Base-by-base conservation (phyloP, 805 yeast genomes). In the Wickerhamomyces canadensis region DNA sequence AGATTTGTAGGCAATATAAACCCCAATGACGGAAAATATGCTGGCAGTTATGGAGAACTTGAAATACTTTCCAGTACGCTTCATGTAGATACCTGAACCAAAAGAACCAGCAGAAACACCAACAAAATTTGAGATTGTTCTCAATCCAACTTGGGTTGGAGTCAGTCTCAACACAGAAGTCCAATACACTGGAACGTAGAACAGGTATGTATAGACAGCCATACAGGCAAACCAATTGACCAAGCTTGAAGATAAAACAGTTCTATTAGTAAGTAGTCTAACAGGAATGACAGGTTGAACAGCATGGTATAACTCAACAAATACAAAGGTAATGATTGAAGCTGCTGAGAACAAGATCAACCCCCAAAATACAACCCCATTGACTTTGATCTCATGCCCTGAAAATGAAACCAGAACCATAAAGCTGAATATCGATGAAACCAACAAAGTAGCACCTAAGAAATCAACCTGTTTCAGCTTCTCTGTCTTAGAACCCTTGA, bases 21-120 rank as follows among this genome's bases (percentile, higher is more conserved):
- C 57, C 6, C 91, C 91, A 3, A 68, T 15, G 3, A 76, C 47
- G 5, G 77, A 52, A 6, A 72, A 18, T 6, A 67, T 14, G 2
- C 77, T 72, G 12, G 72, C 58, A 11, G 52, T 21, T 0, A 73
- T 55, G 8, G 72, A 67, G 31, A 78, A 62, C 4, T 49, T 53
- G 50, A 73, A 70, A 57, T 85, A 85, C 36, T 65, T 71, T 2
- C 91, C 91, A 0, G 93, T 80, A 17, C 49, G 60, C 41, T 69
- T 74, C 80, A 84, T 83, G 58, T 77, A 72, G 21, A 72, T 36
- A 1, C 95, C 95, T 2, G 85, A 67, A 3, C 68, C 64, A 16
- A 84, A 64, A 0, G 93, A 81, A 2, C 91, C 89, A 16, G 61
- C 35, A 0, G 88, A 74, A 9, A 80, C 78, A 12, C 83, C 85